Base-by-base conservation (phyloP, 495 filamentous ascomycete species). In the Aspergillus bertholletiae region DNA sequence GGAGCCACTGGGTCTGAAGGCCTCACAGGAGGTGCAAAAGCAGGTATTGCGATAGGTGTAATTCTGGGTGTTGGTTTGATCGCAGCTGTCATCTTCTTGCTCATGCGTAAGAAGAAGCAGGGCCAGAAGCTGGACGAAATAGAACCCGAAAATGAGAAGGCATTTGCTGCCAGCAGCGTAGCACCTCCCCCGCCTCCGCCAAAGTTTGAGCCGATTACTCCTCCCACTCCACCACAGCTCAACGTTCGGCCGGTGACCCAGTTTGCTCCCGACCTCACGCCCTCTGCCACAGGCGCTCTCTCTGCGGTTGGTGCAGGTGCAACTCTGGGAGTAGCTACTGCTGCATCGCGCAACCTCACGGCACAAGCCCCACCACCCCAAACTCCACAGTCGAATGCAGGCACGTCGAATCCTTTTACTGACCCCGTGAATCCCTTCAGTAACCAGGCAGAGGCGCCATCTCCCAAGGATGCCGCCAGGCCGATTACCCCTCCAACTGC, bases 231-330 rank as follows among this genome's bases (percentile, higher is more conserved):
- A 3, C 92, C 94, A 6, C 84, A 85, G 50, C 78, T 97, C 40
- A 95, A 91, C 60, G 79, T 96, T 46, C 87, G 90, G 34, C 94
- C 92, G 0, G 82, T 96, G 28, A 93, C 91, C 51, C 85, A 96
- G 61, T 95, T 97, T 68, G 78, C 87, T 12, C 92, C 92, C 8
- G 86, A 82, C 55, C 75, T 91, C 37, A 69, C 51, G 56, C 62
- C 32, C 72, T 74, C 53, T 60, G 70, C 63, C 64, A 71, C 57
- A n/a, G 65, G 72, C 49, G 56, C 66, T 27, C 57, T 80, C 52
- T 66, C 64, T 51, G 56, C 73, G 48, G 72, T 68, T 63, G 68
- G 74, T 13, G 73, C 69, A 23, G 63, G 49, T 2, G 62, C 56
- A 44, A 17, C 59, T 23, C 49, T 51, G 5, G 56, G 51, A 18